These are phyloP conservation scores for Aspergillus aculeatus DNA, from an alignment of 2,329 filamentous ascomycete species.

Conservation along the genomic window DNA sequence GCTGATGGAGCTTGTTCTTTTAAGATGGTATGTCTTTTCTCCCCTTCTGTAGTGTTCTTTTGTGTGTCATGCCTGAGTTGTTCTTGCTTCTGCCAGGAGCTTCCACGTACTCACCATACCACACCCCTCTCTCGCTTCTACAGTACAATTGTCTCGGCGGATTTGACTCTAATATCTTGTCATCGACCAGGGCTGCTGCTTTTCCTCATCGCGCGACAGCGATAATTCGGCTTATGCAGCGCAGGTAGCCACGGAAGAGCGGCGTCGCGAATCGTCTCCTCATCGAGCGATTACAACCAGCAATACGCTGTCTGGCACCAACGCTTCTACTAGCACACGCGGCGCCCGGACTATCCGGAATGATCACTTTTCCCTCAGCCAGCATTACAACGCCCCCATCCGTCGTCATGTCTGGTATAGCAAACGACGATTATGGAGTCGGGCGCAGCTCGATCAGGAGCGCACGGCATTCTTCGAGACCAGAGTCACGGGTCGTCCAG, in stretches of 20 bases:
- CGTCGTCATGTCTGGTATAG: slow-evolving; percentile 66
- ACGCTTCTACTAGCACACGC: slow-evolving; percentile 17
- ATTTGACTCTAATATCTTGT: not conserved
- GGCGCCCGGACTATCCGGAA: slow-evolving; percentile 11
- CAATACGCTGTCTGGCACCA: slow-evolving; percentile 14
- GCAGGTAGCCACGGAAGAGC: slow-evolving; percentile 24
- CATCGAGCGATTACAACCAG: slow-evolving; percentile 15
- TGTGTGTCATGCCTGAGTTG: not conserved
- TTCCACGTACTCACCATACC: not conserved
- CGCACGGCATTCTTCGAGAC: slow-evolving; percentile 88
- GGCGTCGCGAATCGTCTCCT: slow-evolving; percentile 21
- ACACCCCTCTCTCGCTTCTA: not conserved
- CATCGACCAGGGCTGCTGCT: slow-evolving; percentile 39
- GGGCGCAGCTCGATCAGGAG: slow-evolving; percentile 66
- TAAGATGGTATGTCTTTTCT: not conserved
- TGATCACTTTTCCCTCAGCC: slow-evolving; percentile 37
- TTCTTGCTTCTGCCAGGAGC: not conserved
- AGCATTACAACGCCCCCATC: slow-evolving; percentile 70
- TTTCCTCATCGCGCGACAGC: slow-evolving; percentile 38
- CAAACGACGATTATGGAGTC: slow-evolving; percentile 66
- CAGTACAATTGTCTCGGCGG: not conserved
- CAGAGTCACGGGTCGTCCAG: slow-evolving; percentile 70
- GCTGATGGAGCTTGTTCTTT: slow-evolving; percentile 7
- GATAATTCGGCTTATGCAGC: slow-evolving; percentile 25
- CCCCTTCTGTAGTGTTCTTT: not conserved